Evolutionary conservation across 495 filamentous ascomycete genomes (phyloP), one percentile per base, ranked within the genome.

Genomic region (Lichenothelia convexa): DNA sequence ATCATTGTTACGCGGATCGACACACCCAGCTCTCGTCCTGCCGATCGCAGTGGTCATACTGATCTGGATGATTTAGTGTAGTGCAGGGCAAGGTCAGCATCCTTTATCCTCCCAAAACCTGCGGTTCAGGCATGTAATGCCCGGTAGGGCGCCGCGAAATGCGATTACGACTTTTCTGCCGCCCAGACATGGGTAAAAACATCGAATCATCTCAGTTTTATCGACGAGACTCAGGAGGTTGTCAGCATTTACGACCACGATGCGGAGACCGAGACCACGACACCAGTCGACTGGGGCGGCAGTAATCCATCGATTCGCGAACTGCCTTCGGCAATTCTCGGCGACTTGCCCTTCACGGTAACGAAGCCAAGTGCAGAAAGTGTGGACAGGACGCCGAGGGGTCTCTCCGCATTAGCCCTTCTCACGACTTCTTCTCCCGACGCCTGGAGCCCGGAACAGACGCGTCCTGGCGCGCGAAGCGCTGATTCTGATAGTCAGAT

Each of bases 141-240:
- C n/a, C n/a, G n/a, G n/a, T n/a, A n/a, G n/a, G n/a, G 36, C 12
- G 21, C 36, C 15, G 26, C 26, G 6, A 48, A 48, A 27, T 26
- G 34, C n/a, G 45, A 45, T 5, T 45, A 41, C 30, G 43, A 45
- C 23, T 48, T 48, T 30, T 18, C 39, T 29, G 19, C 30, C 20
- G 24, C 30, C 11, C 45, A 48, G 30, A 35, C 38, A 6, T 48
- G 42, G 45, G 32, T 41, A 1, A 42, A 35, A 3, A 45, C 45
- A n/a, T 19, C 34, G 2, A 32, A 36, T 12, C 36, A 32, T 18
- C 39, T 48, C 17, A 45, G 34, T 16, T 45, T 45, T 31, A 20
- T 43, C 3, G 45, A 48, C 21, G 43, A 43, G 33, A 48, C 45
- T 9, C 32, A 22, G 31, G 43, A 48, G 32, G 39, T 48, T 12